A percentile compares a stretch with the other conserved stretches of the same genome.
Conservation (phyloP, 2,329 filamentous ascomycete species). For the Xylariaceae sp. region DNA sequence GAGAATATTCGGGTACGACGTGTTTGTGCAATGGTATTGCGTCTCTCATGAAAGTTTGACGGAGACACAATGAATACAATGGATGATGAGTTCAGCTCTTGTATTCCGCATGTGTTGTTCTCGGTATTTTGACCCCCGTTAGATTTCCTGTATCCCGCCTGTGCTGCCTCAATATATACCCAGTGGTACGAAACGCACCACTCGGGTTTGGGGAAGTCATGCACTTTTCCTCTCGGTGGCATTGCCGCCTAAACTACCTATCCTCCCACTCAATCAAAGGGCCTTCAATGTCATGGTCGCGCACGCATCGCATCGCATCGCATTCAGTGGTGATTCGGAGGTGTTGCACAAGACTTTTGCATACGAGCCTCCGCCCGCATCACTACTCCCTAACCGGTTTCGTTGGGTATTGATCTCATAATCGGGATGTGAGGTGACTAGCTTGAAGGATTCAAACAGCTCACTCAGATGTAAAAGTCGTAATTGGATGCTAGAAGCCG, state of each 20-base stretch:
- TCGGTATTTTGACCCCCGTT: background rate
- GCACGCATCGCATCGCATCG: background rate
- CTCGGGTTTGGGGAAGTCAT: background rate
- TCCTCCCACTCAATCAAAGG: too few relatives aligned
- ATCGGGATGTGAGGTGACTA: too few relatives aligned
- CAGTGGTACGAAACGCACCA: background rate
- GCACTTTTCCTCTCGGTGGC: background rate
- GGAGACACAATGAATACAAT: background rate
- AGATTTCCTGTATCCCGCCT: background rate
- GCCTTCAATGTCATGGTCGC: background rate
- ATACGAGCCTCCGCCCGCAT: too few relatives aligned
- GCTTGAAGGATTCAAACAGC: too few relatives aligned
- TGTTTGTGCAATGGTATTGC: background rate
- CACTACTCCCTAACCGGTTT: background rate
- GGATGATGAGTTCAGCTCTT: too few relatives aligned
- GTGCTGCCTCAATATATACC: too few relatives aligned
- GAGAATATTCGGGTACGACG: background rate
- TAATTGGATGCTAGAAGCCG: too few relatives aligned
- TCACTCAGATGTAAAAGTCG: too few relatives aligned
- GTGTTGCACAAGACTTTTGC: background rate
- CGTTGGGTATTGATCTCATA: background rate
- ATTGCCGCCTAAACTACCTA: background rate
- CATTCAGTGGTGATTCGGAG: background rate
- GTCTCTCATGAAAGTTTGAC: background rate
- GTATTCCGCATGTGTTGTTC: background rate